Percentiles rank a stretch among this genome's conserved stretches.
phyloP scores from a whole-genome alignment of 2,329 filamentous ascomycete genomes.

The Pseudocercospora vitis region DNA sequence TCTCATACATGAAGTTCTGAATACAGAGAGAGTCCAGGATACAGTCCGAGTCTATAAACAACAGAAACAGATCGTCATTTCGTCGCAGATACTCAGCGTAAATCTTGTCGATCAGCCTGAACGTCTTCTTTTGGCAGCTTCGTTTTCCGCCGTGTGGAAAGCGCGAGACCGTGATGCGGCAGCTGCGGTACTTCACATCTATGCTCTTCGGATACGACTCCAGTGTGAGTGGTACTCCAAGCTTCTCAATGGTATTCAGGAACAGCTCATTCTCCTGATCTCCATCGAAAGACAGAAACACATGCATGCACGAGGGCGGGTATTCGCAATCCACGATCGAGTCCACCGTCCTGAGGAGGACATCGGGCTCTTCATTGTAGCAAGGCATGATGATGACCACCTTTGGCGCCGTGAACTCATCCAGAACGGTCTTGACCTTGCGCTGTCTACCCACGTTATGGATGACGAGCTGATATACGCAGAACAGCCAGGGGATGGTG shows the following conservation, averaged over 20 bases:
- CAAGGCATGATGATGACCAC: slow-evolving; percentile 96
- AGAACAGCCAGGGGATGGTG: slow-evolving; percentile 88
- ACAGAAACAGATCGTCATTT: slow-evolving; percentile 89
- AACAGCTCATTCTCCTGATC: slow-evolving; percentile 87
- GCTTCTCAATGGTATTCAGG: slow-evolving; percentile 76
- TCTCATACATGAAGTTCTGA: slow-evolving; percentile 97
- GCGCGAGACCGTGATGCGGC: slow-evolving; percentile 83
- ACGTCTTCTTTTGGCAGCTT: slow-evolving; percentile 89
- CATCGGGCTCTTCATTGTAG: slow-evolving; percentile 84
- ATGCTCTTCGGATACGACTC: slow-evolving; percentile 85
- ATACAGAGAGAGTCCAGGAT: slow-evolving; percentile 88
- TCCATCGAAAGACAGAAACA: slow-evolving; percentile 94
- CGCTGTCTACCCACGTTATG: slow-evolving; percentile 80
- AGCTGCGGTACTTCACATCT: slow-evolving; percentile 79
- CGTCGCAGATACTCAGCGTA: slow-evolving; percentile 82
- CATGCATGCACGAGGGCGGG: slow-evolving; percentile 84
- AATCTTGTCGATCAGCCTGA: slow-evolving; percentile 88
- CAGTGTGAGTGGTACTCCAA: slow-evolving; percentile 76
- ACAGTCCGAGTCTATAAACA: slow-evolving; percentile 97
- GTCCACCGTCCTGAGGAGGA: slow-evolving; percentile 81
- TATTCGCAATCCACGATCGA: slow-evolving; percentile 95
- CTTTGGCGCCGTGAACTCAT: slow-evolving; percentile 85
- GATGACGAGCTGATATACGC: slow-evolving; percentile 86
- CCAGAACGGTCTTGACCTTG: slow-evolving; percentile 78
- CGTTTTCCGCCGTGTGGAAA: slow-evolving; percentile 94